Conservation (phyloP, 2,329 filamentous ascomycete species). For the Colletotrichum noveboracense region DNA sequence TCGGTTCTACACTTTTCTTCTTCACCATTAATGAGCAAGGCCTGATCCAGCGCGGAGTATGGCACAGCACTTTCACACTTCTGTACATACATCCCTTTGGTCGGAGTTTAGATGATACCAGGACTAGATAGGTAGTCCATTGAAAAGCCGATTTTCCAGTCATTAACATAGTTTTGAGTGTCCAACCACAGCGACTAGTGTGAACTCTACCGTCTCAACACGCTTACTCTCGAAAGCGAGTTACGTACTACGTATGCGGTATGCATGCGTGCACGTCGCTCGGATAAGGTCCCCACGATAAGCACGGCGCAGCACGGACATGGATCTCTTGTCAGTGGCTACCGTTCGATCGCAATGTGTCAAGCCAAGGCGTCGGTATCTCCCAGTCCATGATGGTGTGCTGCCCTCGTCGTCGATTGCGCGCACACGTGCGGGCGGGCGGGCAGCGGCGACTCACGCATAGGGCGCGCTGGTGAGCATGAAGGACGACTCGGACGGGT, state of each 20-base stretch:
- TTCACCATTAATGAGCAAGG: background rate
- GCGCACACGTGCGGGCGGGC: background rate
- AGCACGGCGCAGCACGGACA: background rate
- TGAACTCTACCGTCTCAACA: background rate
- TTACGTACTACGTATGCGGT: background rate
- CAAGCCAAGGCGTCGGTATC: background rate
- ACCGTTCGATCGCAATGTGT: background rate
- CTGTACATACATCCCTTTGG: slow-evolving; percentile 5
- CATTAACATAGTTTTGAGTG: background rate
- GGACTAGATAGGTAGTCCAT: background rate
- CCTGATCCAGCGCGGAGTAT: background rate
- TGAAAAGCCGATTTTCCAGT: background rate
- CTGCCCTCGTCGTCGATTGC: background rate
- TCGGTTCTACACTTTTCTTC: background rate
- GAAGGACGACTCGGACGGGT: background rate
- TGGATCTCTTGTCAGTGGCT: background rate
- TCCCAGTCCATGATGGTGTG: background rate
- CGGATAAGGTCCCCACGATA: background rate
- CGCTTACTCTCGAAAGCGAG: background rate
- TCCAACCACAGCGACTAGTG: background rate
- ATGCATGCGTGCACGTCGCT: background rate
- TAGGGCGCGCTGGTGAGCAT: background rate
- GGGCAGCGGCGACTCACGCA: background rate
- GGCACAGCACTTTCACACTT: background rate
- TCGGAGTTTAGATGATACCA: slow-evolving; percentile 12